Base-by-base conservation (phyloP, 768 basidiomycete genomes). In the Amanita pallidorosea region DNA sequence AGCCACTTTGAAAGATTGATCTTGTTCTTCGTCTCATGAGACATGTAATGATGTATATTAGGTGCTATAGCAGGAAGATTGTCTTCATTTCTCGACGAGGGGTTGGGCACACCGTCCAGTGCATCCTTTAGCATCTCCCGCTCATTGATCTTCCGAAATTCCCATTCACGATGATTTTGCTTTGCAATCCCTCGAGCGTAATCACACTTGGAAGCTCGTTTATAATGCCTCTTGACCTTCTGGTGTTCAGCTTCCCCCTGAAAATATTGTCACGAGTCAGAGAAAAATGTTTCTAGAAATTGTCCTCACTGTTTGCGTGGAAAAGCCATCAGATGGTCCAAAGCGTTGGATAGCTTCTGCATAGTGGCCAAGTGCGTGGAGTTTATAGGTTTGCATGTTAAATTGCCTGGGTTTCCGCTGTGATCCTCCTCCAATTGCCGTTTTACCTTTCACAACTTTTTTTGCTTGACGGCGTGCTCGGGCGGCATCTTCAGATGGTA, bases 161-260 rank as follows among this genome's bases (percentile, higher is more conserved):
- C 13, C 17, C 43, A 20, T 22, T 52, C 37, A 22, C 43, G 33
- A 20, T 40, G 51, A 20, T 52, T 7, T 31, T 58, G 44, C 15
- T 56, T 52, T 3, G 44, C 45, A 13, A 61, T 37, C 48, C 56
- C 61, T 2, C 18, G 64, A n/a, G n/a, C n/a, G 65, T 2, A 63
- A 64, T n/a, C n/a, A n/a, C n/a, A n/a, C n/a, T n/a, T n/a, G n/a
- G n/a, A n/a, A n/a, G n/a, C n/a, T 0, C 58, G 54, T 3, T 53
- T 27, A 44, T 69, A 75, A 37, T 61, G 67, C 0, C 52, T 43
- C 53, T 76, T 75, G 7, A 63, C 59, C 0, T 47, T 54, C 0
- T 59, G 54, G 47, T 76, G 72, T 53, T 71, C 62, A 0, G 63
- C 59, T 52, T 74, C 71, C 1, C 67, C 63, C 71, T 73, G 41